Evolutionary conservation across 2,329 filamentous ascomycete genomes (phyloP).

Genomic region (Rhynchosporium agropyri): DNA sequence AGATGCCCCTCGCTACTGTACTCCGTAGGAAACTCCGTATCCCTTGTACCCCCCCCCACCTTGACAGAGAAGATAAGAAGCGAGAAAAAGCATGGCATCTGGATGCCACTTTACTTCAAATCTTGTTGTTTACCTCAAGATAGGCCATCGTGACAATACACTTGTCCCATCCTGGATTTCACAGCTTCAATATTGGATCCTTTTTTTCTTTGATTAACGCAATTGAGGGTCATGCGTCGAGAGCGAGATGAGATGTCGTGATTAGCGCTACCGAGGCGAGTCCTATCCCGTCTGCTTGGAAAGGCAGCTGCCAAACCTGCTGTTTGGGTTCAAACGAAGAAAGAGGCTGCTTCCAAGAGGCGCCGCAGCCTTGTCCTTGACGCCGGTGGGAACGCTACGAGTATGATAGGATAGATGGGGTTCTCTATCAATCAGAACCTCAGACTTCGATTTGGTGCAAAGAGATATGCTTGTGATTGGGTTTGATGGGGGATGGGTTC

Average conservation of each 20-base stretch:
- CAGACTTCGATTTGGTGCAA: background rate
- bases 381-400: constrained; percentile 3
- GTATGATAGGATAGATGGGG: background rate
- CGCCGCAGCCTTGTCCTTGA: constrained; percentile 2
- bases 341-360: constrained; percentile 2
- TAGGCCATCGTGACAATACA: background rate
- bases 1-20: background rate
- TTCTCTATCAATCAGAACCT: background rate
- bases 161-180: background rate
- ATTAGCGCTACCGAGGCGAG: constrained; percentile 9
- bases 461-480: background rate
- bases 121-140: background rate
- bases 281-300: background rate
- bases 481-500: background rate
- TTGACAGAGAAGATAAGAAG: constrained; percentile 7
- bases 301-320: background rate
- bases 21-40: background rate
- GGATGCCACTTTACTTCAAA: background rate
- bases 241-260: constrained; percentile 3
- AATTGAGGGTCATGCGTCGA: background rate
- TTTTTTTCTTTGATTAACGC: background rate
- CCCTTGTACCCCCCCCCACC: background rate
- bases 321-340: background rate
- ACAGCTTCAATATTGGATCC: background rate
- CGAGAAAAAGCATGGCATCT: background rate